A percentile compares a stretch with the other conserved stretches of the same genome.
Evolutionary conservation across 2,329 filamentous ascomycete genomes (phyloP).

Genomic region (Verticillium isaacii): DNA sequence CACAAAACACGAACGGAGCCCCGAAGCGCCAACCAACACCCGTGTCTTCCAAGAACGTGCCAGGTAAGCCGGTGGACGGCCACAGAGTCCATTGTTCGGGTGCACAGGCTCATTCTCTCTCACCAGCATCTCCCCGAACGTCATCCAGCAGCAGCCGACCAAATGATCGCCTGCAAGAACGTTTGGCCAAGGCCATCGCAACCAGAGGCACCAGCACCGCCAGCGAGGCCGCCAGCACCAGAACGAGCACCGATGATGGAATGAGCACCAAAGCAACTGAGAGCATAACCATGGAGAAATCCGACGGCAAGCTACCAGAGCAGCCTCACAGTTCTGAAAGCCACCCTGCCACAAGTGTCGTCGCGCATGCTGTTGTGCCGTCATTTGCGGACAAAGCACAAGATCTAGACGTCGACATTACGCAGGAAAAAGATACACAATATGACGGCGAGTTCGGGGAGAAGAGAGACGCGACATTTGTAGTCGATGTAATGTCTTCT

Average conservation of each 20-base stretch:
- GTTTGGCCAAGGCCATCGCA: conserved; percentile 81
- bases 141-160: conserved; percentile 56
- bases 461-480: background rate
- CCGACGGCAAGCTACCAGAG: background rate
- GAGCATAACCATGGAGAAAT: background rate
- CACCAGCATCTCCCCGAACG: conserved; percentile 4
- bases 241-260: background rate
- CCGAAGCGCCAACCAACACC: conserved; percentile 25
- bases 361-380: background rate
- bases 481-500: background rate
- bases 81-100: background rate
- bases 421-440: background rate
- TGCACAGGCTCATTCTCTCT: background rate
- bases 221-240: conserved; percentile 5
- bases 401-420: background rate
- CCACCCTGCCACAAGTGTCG: background rate
- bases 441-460: background rate
- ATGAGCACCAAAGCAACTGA: background rate
- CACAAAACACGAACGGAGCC: conserved; percentile 17
- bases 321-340: background rate
- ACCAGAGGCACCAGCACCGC: conserved; percentile 45
- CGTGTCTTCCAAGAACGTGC: background rate
- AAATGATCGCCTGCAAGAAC: conserved; percentile 83
- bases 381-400: background rate
- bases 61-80: background rate